Evolutionary conservation across 768 basidiomycete genomes (phyloP).

Genomic region (Phallus indusiatus): DNA sequence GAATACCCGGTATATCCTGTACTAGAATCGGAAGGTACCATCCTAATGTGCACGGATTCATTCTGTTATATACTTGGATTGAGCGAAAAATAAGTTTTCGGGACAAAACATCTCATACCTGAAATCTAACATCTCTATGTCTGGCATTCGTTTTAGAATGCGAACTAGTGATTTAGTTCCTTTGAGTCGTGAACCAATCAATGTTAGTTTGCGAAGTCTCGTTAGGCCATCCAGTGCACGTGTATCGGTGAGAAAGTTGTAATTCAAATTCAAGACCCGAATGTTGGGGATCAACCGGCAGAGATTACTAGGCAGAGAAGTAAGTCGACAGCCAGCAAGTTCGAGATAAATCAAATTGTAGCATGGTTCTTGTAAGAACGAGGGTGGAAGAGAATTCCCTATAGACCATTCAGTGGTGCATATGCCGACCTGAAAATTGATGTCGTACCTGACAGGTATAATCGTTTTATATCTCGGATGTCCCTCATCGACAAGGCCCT

Average conservation of each 20-base stretch:
- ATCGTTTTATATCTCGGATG: constrained; percentile 83
- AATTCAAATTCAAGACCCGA: constrained; percentile 89
- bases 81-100: constrained; percentile 13
- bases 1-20: constrained; percentile 53
- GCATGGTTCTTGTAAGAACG: constrained; percentile 52
- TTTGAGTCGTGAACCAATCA: constrained; percentile 73
- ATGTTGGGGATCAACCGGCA: constrained; percentile 68
- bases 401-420: not conserved
- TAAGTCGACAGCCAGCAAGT: constrained; percentile 77
- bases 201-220: constrained; percentile 72
- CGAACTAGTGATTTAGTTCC: constrained; percentile 66
- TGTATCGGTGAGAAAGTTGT: constrained; percentile 70
- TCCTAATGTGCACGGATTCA: constrained; percentile 95
- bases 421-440: constrained; percentile 12
- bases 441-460: constrained; percentile 87
- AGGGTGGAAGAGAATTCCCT: constrained; percentile 44
- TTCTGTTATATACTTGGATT: constrained; percentile 30
- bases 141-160: constrained; percentile 58
- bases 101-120: constrained; percentile 43
- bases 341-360: constrained; percentile 91
- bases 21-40: constrained; percentile 90
- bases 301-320: constrained; percentile 59
- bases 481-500: constrained; percentile 31
- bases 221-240: constrained; percentile 58
- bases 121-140: constrained; percentile 86